Evolutionary conservation across 345 rosid species (phyloP).

Genomic region (Viola odorata): DNA sequence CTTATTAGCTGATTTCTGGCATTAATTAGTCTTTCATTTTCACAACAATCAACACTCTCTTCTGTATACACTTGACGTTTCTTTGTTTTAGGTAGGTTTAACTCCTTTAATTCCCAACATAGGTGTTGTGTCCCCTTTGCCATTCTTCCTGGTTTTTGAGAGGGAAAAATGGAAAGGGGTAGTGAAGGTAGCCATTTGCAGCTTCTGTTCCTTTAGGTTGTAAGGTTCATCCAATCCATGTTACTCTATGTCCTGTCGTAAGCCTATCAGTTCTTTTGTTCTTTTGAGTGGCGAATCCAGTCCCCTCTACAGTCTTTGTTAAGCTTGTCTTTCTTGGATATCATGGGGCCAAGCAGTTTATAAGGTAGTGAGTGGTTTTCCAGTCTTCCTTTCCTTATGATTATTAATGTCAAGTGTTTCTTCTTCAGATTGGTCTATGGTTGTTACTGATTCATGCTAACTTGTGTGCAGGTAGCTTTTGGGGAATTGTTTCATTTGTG

Average conservation of each 20-base stretch:
- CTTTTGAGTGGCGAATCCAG: conserved; percentile 3
- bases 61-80: conserved; percentile 19
- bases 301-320: conserved; percentile 1
- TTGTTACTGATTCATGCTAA: conserved; percentile 4
- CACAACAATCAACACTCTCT: conserved; percentile 18
- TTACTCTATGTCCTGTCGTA: conserved; percentile 19
- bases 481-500: neutral
- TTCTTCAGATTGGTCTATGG: neutral
- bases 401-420: neutral
- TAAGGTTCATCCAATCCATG: conserved; percentile 16
- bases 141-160: conserved; percentile 57
- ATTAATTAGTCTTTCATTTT: conserved; percentile 11
- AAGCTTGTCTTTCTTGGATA: conserved; percentile 20
- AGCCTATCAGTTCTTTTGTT: conserved; percentile 18
- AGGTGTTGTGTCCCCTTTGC: conserved; percentile 34
- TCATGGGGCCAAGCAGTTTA: conserved; percentile 20
- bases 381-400: neutral
- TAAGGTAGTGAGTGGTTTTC: conserved; percentile 31
- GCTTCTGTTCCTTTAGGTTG: conserved; percentile 25
- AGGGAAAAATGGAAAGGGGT: conserved; percentile 55
- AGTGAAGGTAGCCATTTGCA: conserved; percentile 16
- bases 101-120: conserved; percentile 13
- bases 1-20: conserved; percentile 9
- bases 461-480: neutral
- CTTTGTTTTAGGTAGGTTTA: conserved; percentile 21